These are phyloP conservation scores for Chaetomium cochliodes DNA, from an alignment of 495 filamentous ascomycete species.

Conservation along the genomic window DNA sequence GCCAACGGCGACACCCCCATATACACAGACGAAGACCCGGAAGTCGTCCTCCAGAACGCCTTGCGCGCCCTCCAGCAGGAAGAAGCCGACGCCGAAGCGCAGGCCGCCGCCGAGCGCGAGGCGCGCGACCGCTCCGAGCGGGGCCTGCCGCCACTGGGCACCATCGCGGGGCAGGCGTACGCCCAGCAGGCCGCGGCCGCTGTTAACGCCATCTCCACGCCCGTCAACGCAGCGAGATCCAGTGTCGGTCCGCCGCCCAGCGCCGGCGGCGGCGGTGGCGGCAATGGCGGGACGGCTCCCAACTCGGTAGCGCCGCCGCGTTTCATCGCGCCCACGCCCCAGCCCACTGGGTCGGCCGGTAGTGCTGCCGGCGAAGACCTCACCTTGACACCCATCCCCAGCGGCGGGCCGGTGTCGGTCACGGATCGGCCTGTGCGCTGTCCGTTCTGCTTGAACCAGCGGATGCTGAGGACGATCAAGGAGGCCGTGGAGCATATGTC, in stretches of 20 bases:
- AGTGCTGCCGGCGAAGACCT: slow-evolving; percentile 38
- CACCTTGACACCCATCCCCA: slow-evolving; percentile 51
- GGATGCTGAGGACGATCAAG: slow-evolving; percentile 56
- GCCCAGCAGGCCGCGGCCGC: slow-evolving; percentile 37
- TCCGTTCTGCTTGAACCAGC: slow-evolving; percentile 57
- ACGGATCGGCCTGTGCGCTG: slow-evolving; percentile 53
- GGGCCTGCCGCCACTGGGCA: slow-evolving; percentile 40
- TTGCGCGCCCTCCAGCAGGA: slow-evolving; percentile 49
- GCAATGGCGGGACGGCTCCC: neutral
- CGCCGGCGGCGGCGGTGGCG: neutral
- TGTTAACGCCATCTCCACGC: slow-evolving; percentile 31
- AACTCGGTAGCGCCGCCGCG: slow-evolving; percentile 5
- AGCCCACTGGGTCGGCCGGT: slow-evolving; percentile 9
- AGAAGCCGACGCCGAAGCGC: slow-evolving; percentile 50
- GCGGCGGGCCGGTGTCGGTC: slow-evolving; percentile 41
- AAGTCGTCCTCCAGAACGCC: slow-evolving; percentile 51
- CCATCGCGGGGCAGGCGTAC: slow-evolving; percentile 34
- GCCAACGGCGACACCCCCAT: slow-evolving; percentile 23
- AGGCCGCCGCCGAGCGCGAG: slow-evolving; percentile 45
- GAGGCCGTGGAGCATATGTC: slow-evolving; percentile 60
- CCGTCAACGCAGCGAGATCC: slow-evolving; percentile 3
- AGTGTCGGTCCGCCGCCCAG: slow-evolving; percentile 20
- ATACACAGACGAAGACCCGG: slow-evolving; percentile 47
- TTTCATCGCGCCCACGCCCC: slow-evolving; percentile 28
- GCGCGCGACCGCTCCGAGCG: slow-evolving; percentile 47